Percentiles rank a stretch among this genome's conserved stretches.
Conservation (phyloP, 805 yeast genomes). For the Trichomonascus vanleenenianus region DNA sequence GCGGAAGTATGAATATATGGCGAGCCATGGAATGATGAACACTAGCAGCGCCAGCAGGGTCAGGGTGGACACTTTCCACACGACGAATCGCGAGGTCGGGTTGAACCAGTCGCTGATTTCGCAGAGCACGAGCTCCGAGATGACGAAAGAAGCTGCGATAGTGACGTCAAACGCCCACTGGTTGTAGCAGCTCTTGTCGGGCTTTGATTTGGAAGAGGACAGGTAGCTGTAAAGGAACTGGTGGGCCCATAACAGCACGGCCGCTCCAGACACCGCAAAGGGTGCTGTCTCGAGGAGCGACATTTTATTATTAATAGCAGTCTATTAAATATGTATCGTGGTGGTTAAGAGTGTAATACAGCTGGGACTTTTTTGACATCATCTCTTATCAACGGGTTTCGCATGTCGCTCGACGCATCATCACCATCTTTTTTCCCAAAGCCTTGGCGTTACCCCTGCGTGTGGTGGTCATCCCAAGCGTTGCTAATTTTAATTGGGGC, state of each 20-base stretch:
- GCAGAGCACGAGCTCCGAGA: slow-evolving; percentile 32
- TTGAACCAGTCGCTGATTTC: slow-evolving; percentile 26
- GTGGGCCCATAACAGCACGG: slow-evolving; percentile 10
- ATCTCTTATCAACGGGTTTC: no score
- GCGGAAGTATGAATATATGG: slow-evolving; percentile 6
- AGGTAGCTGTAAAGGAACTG: slow-evolving; percentile 7
- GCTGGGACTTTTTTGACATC: no score
- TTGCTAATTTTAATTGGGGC: no score
- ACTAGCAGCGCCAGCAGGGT: slow-evolving; percentile 23
- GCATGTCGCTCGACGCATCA: no score
- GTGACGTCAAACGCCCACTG: slow-evolving; percentile 11
- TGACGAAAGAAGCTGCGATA: slow-evolving; percentile 16
- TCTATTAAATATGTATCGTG: no score
- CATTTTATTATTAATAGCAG: no score
- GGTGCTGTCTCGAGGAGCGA: slow-evolving; percentile 7
- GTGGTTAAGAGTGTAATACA: no score
- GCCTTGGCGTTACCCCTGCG: no score
- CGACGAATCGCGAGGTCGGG: slow-evolving; percentile 16
- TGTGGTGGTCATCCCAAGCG: no score
- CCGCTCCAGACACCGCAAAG: slow-evolving; percentile 7
- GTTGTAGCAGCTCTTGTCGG: no score
- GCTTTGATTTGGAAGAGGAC: neutral
- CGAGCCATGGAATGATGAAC: slow-evolving; percentile 27
- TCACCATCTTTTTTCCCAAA: no score
- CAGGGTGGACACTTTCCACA: slow-evolving; percentile 23